Percentiles rank a stretch among this genome's conserved stretches.
Evolutionary conservation across 2,329 filamentous ascomycete genomes (phyloP).

Genomic region (Colletotrichum theobromicola): DNA sequence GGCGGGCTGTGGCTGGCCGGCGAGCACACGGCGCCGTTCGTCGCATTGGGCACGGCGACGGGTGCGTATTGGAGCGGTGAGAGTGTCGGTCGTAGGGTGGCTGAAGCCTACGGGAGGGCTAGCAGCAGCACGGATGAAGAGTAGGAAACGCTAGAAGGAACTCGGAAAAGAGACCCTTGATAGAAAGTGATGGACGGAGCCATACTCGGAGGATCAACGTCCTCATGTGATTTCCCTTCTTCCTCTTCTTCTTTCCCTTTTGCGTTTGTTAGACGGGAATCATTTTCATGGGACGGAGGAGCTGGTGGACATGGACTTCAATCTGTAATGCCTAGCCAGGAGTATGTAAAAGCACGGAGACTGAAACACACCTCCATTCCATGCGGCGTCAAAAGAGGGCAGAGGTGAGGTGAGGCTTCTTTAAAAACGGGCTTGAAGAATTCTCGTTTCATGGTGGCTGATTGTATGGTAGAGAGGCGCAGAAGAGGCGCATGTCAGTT

Average conservation of each 20-base stretch:
- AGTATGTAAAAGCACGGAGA: background rate
- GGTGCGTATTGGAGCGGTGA: constrained; percentile 95
- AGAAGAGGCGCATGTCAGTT: background rate
- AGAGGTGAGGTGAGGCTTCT: background rate
- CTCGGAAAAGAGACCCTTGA: background rate
- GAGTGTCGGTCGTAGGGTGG: constrained; percentile 71
- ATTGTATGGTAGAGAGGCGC: background rate
- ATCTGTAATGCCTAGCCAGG: background rate
- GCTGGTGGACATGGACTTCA: background rate
- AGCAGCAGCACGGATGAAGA: background rate
- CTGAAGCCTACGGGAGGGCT: constrained; percentile 51
- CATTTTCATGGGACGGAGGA: background rate
- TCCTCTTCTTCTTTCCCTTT: background rate
- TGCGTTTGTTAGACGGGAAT: background rate
- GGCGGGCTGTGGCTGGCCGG: constrained; percentile 84
- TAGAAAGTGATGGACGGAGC: background rate
- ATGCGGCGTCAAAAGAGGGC: background rate
- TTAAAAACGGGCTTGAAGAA: background rate
- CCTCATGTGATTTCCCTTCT: background rate
- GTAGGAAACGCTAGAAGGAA: background rate
- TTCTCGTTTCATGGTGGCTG: background rate
- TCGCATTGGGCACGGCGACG: constrained; percentile 85
- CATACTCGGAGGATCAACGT: background rate
- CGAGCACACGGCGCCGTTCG: constrained; percentile 90
- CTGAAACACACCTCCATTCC: background rate